A percentile compares a stretch with the other conserved stretches of the same genome.
These are phyloP conservation scores for Entomophthora muscae DNA, from an alignment of 371 early-diverging fungal species.

Conservation along the genomic window DNA sequence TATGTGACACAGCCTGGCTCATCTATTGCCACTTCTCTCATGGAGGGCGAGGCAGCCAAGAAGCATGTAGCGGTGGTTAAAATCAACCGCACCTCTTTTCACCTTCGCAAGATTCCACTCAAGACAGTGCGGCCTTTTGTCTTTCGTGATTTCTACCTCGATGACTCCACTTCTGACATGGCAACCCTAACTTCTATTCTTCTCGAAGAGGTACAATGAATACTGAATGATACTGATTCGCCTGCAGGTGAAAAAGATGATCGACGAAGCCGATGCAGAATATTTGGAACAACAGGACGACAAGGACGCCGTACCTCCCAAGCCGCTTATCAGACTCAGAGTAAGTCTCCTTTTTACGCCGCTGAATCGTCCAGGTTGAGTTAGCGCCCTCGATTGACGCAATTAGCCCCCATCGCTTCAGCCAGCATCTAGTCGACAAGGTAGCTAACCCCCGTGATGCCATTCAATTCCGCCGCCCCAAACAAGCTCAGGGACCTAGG, in stretches of 20 bases:
- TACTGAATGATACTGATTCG: background rate
- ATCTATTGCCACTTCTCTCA: slow-evolving; percentile 90
- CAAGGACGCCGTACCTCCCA: slow-evolving; percentile 23
- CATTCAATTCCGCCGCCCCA: slow-evolving; percentile 48
- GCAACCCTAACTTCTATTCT: background rate
- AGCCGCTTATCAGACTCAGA: no score
- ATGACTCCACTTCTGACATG: background rate
- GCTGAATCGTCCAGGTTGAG: slow-evolving; percentile 33
- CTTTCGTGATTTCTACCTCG: background rate
- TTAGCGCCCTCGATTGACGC: slow-evolving; percentile 66
- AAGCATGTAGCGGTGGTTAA: background rate
- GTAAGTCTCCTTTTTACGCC: background rate
- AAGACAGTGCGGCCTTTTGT: background rate
- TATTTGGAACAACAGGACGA: slow-evolving; percentile 29
- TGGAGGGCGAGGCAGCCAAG: slow-evolving; percentile 60
- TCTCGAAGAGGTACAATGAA: background rate
- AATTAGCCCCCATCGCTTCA: slow-evolving; percentile 73
- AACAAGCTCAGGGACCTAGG: background rate
- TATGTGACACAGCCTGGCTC: slow-evolving; percentile 91
- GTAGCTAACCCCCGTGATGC: slow-evolving; percentile 95
- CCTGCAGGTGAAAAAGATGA: slow-evolving; percentile 37
- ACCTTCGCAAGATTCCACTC: background rate
- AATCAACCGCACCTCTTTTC: background rate
- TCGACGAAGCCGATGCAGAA: slow-evolving; percentile 35
- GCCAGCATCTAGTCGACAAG: slow-evolving; percentile 52